A percentile compares a stretch with the other conserved stretches of the same genome.
phyloP scores from a whole-genome alignment of 2,329 filamentous ascomycete species.

The Aureobasidium mangrovei region DNA sequence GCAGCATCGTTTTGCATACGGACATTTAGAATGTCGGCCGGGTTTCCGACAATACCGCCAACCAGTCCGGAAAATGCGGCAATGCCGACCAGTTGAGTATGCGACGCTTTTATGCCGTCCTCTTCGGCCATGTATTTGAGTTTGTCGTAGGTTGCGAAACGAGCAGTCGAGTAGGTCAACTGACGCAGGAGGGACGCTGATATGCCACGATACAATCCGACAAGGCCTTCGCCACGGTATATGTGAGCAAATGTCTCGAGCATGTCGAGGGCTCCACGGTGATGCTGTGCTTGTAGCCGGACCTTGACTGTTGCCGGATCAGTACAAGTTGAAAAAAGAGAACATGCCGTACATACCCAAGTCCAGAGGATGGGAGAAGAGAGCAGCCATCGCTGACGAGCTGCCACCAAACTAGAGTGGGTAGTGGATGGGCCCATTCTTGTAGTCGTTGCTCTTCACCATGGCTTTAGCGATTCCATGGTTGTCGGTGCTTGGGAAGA shows the following conservation, averaged over 20 bases:
- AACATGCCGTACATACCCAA: slow-evolving; percentile 53
- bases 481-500: slow-evolving; percentile 1
- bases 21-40: slow-evolving; percentile 92
- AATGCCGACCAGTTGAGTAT: slow-evolving; percentile 72
- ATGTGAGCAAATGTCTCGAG: slow-evolving; percentile 77
- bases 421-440: slow-evolving; percentile 36
- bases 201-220: slow-evolving; percentile 71
- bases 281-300: slow-evolving; percentile 73
- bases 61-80: slow-evolving; percentile 76
- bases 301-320: slow-evolving; percentile 45
- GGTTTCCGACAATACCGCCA: slow-evolving; percentile 85
- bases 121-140: slow-evolving; percentile 63
- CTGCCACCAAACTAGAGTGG: slow-evolving; percentile 87
- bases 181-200: slow-evolving; percentile 89
- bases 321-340: not conserved
- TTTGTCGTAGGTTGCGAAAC: slow-evolving; percentile 94
- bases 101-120: slow-evolving; percentile 47
- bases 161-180: slow-evolving; percentile 86
- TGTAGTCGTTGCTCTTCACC: slow-evolving; percentile 35
- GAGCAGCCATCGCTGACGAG: slow-evolving; percentile 82
- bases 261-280: slow-evolving; percentile 68
- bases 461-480: slow-evolving; percentile 18
- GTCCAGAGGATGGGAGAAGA: slow-evolving; percentile 88
- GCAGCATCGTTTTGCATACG: slow-evolving; percentile 94
- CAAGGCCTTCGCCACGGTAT: slow-evolving; percentile 62